These are phyloP conservation scores for Samsoniella hepiali DNA, from an alignment of 2,329 filamentous ascomycete genomes.

Conservation along the genomic window DNA sequence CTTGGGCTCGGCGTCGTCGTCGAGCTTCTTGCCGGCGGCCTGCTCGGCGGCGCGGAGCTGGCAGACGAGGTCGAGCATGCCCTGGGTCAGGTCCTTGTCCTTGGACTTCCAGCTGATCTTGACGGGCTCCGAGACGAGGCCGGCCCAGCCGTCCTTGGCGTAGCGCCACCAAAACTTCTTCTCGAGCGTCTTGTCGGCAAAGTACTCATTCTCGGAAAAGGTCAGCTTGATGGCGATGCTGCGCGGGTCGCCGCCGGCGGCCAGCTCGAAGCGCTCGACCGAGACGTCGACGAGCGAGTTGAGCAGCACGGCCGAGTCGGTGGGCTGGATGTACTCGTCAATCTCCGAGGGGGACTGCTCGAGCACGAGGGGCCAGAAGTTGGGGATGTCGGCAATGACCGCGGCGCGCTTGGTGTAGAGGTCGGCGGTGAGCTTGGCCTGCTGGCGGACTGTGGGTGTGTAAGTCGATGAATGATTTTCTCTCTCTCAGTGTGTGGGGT, in stretches of 20 bases:
- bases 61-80: conserved; percentile 70
- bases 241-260: conserved; percentile 70
- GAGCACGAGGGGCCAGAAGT: conserved; percentile 95
- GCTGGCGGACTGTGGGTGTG: conserved; percentile 60
- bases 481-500: background rate
- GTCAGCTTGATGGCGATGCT: conserved; percentile 74
- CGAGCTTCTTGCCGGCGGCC: conserved; percentile 36
- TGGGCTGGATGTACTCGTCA: conserved; percentile 81
- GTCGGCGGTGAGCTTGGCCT: conserved; percentile 63
- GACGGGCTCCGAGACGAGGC: conserved; percentile 85
- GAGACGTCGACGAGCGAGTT: conserved; percentile 64
- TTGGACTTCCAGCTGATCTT: conserved; percentile 78
- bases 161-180: conserved; percentile 90
- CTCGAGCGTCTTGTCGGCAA: conserved; percentile 72
- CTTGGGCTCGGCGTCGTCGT: conserved; percentile 45
- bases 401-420: conserved; percentile 75
- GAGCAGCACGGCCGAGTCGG: conserved; percentile 71
- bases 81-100: conserved; percentile 78
- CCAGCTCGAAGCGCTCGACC: conserved; percentile 78
- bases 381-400: conserved; percentile 68
- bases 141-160: conserved; percentile 64
- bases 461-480: background rate
- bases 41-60: conserved; percentile 65
- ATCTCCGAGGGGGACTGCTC: conserved; percentile 83
- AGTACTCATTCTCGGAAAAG: conserved; percentile 78